Conservation (phyloP, 2,329 filamentous ascomycete genomes). For the Aspergillus jensenii region DNA sequence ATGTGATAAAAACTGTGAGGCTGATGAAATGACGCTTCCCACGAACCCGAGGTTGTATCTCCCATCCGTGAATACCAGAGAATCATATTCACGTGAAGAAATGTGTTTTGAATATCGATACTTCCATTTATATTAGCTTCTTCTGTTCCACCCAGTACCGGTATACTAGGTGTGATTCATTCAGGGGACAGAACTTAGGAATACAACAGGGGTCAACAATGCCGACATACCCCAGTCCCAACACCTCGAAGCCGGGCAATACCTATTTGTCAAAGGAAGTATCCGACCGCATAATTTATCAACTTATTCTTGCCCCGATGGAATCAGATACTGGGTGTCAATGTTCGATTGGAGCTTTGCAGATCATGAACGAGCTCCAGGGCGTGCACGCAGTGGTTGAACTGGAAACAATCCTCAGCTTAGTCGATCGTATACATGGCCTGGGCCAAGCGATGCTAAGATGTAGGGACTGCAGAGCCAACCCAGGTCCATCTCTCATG, state of each 20-base stretch:
- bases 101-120: neutral
- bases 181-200: neutral
- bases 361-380: conserved; percentile 24
- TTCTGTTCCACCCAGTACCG: neutral
- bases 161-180: neutral
- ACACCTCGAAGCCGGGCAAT: neutral
- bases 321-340: conserved; percentile 18
- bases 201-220: conserved; percentile 8
- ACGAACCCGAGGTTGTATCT: conserved; percentile 7
- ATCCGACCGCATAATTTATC: neutral
- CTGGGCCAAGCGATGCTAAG: conserved; percentile 23
- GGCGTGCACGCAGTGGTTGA: conserved; percentile 28
- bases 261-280: neutral
- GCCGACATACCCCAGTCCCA: neutral
- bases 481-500: conserved; percentile 25
- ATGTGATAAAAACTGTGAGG: conserved; percentile 16
- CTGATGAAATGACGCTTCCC: conserved; percentile 12
- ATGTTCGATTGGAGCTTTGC: conserved; percentile 24
- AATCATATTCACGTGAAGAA: conserved; percentile 15
- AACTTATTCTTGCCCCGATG: conserved; percentile 8
- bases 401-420: conserved; percentile 23
- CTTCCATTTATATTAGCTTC: conserved; percentile 8
- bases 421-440: conserved; percentile 22
- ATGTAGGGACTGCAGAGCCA: conserved; percentile 23
- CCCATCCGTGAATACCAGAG: conserved; percentile 5